Conservation (phyloP, 805 yeast species). For the Metschnikowia koreensis region DNA sequence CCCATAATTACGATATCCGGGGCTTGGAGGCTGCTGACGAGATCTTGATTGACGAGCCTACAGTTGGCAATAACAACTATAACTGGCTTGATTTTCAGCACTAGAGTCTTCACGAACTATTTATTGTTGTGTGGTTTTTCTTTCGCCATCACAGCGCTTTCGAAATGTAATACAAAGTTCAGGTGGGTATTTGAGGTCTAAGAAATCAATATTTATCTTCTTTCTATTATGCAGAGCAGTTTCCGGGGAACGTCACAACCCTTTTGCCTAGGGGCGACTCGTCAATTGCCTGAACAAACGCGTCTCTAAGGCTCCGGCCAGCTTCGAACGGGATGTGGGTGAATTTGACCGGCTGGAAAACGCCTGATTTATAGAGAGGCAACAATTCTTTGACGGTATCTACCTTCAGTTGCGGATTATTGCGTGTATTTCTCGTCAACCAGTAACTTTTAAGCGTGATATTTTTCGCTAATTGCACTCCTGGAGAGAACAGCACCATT, state of each 20-base stretch:
- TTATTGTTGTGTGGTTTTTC: too few species aligned
- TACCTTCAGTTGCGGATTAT: slow-evolving; percentile 56
- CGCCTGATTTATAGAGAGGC: slow-evolving; percentile 56
- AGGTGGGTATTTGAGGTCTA: neutral
- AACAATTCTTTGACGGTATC: slow-evolving; percentile 55
- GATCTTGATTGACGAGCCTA: slow-evolving; percentile 26
- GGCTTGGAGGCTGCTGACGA: slow-evolving; percentile 35
- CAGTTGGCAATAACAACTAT: slow-evolving; percentile 25
- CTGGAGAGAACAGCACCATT: slow-evolving; percentile 20
- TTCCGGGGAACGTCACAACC: slow-evolving; percentile 13
- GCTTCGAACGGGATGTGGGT: slow-evolving; percentile 35
- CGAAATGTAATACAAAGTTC: too few species aligned
- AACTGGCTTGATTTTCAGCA: slow-evolving; percentile 38
- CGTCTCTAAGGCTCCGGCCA: slow-evolving; percentile 11
- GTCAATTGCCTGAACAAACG: slow-evolving; percentile 10
- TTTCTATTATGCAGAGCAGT: neutral
- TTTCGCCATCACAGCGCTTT: too few species aligned
- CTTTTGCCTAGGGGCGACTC: slow-evolving; percentile 11
- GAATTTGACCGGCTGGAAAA: slow-evolving; percentile 48
- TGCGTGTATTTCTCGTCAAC: slow-evolving; percentile 26
- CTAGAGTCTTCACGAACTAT: neutral
- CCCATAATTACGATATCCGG: slow-evolving; percentile 11
- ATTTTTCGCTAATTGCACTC: slow-evolving; percentile 30
- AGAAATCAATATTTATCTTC: neutral
- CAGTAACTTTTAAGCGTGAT: slow-evolving; percentile 31